A percentile compares a stretch with the other conserved stretches of the same genome.
phyloP scores from a whole-genome alignment of 2,329 filamentous ascomycete species.

The Fonsecaea erecta region DNA sequence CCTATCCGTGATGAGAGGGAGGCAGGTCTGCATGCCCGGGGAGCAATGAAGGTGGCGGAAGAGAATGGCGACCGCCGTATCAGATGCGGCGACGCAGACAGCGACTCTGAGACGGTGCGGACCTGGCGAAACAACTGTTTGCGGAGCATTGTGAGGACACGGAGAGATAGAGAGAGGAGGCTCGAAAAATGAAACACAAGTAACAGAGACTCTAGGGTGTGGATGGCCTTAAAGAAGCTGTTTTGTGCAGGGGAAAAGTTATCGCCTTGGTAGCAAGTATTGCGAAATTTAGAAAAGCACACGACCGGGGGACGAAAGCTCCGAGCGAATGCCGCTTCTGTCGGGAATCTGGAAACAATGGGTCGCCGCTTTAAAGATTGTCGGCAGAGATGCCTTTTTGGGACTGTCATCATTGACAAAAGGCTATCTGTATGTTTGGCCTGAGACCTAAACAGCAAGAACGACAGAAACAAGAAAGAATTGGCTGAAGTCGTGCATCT shows the following conservation, averaged over 20 bases:
- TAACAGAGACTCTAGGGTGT: background rate
- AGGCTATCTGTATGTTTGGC: no score
- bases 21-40: slow-evolving; percentile 36
- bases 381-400: slow-evolving; percentile 9
- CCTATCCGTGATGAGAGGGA: slow-evolving; percentile 44
- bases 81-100: slow-evolving; percentile 38
- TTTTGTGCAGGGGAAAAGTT: background rate
- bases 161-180: background rate
- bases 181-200: background rate
- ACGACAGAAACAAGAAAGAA: background rate
- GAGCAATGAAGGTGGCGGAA: slow-evolving; percentile 27
- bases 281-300: slow-evolving; percentile 4
- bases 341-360: slow-evolving; percentile 4
- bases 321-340: background rate
- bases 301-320: background rate
- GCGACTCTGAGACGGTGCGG: slow-evolving; percentile 41
- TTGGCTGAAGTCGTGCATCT: background rate
- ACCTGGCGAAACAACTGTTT: slow-evolving; percentile 50
- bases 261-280: background rate
- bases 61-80: slow-evolving; percentile 28
- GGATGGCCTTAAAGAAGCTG: background rate
- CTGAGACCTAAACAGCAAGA: no score
- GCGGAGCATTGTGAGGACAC: slow-evolving; percentile 46
- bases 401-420: background rate
- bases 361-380: slow-evolving; percentile 13